Conservation (phyloP, 805 yeast species). For the Pichia nanzhaoensis region DNA sequence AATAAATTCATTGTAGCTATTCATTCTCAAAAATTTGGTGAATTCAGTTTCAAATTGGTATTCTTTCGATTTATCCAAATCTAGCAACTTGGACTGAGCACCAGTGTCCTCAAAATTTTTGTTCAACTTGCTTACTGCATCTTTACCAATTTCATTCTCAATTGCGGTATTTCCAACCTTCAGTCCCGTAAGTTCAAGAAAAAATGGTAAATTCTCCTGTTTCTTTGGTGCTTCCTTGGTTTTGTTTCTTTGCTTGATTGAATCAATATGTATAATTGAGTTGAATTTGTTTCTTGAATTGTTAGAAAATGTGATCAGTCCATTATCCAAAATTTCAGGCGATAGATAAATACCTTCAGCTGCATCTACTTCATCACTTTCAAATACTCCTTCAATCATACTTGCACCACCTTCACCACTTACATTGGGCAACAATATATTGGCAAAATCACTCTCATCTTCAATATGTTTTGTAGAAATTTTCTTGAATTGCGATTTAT, state of each 20-base stretch:
- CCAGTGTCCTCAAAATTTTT: slow-evolving; percentile 19
- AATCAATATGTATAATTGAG: slow-evolving; percentile 74
- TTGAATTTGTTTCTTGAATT: slow-evolving; percentile 75
- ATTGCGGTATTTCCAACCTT: slow-evolving; percentile 66
- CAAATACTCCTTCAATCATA: slow-evolving; percentile 72
- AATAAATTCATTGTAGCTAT: slow-evolving; percentile 49
- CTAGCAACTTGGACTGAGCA: slow-evolving; percentile 23
- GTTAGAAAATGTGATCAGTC: slow-evolving; percentile 64
- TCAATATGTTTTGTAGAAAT: slow-evolving; percentile 70
- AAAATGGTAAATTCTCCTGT: slow-evolving; percentile 75
- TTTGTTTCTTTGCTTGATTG: slow-evolving; percentile 78
- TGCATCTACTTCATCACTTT: slow-evolving; percentile 28
- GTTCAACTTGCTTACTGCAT: slow-evolving; percentile 23
- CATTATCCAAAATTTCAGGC: slow-evolving; percentile 53
- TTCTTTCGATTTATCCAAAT: slow-evolving; percentile 30
- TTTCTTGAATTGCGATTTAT: slow-evolving; percentile 74
- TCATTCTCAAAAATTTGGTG: slow-evolving; percentile 56
- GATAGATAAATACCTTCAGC: slow-evolving; percentile 39
- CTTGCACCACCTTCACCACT: slow-evolving; percentile 73
- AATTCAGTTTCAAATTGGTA: slow-evolving; percentile 66
- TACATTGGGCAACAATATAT: slow-evolving; percentile 60
- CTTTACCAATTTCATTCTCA: slow-evolving; percentile 36
- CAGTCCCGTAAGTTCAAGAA: slow-evolving; percentile 60
- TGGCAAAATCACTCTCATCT: slow-evolving; percentile 65
- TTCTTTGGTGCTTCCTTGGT: slow-evolving; percentile 85